Evolutionary conservation across 306 rosid genomes (phyloP), one percentile per base, ranked within the genome.

Genomic region (Bauhinia variegata): DNA sequence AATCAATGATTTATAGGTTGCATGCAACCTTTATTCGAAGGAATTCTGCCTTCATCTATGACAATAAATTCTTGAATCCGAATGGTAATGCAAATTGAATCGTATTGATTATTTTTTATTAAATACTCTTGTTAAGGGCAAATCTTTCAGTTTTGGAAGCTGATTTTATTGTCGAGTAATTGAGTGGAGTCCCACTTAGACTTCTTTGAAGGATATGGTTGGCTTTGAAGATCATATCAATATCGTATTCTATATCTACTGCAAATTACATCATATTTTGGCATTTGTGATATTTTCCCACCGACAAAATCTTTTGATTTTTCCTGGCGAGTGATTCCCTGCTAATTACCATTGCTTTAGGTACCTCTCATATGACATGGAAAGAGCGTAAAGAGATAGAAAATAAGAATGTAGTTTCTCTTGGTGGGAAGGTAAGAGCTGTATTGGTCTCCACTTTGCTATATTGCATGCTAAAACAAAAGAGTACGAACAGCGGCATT

Each of bases 401-500:
- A 80, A 74, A 86, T 71, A 77, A 14, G 62, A 92, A 80, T 68
- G 73, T 87, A n/a, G 79, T 87, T 67, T 80, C 92, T 59, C 87
- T 89, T 36, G 96, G 98, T 47, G 95, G 96, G 56, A 92, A 92
- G 92, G 96, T 89, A 77, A 58, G 78, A 31, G 48, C 28, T 41
- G 32, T 72, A 53, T 33, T 75, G 37, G 60, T 81, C 36, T 36
- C 56, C 9, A 38, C n/a, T 70, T 58, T 65, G 58, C 60, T 57
- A 63, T 4, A 14, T 28, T 33, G 6, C n/a, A 38, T 63, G 34
- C 58, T 11, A 48, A 30, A 38, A 41, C 43, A 55, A 66, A n/a
- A 47, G 38, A 11, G 14, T 9, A 53, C 43, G 36, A 71, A 23
- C n/a, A n/a, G n/a, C n/a, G n/a, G n/a, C n/a, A n/a, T 31, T 39